Conservation (phyloP, 2,329 filamentous ascomycete species). For the Pestalotiopsis sp. region DNA sequence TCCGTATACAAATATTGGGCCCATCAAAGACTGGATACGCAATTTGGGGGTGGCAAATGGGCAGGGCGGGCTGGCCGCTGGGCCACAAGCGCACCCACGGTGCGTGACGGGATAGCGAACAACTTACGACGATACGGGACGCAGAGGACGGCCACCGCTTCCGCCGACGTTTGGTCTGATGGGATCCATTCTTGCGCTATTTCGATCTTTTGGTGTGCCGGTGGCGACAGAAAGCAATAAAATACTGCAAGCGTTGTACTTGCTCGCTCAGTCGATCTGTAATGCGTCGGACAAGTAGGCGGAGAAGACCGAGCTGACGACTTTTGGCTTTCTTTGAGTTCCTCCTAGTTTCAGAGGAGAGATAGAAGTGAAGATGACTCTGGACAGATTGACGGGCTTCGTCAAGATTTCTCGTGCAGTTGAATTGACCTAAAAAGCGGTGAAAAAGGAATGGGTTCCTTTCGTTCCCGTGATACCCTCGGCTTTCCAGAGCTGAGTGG, state of each 20-base stretch:
- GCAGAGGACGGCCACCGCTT: not conserved
- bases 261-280: not conserved
- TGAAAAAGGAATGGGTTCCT: not conserved
- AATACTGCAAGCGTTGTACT: not conserved
- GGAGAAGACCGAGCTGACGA: not conserved
- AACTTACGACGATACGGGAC: not conserved
- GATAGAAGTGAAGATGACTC: not conserved
- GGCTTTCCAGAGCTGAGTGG: not conserved
- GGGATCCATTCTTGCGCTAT: slow-evolving; percentile 11
- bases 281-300: not conserved
- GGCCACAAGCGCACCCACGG: too few relatives aligned
- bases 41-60: not conserved
- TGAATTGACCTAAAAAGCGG: not conserved
- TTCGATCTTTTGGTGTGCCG: not conserved
- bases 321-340: not conserved
- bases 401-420: not conserved
- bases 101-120: not conserved
- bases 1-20: too few relatives aligned
- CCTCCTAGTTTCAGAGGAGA: not conserved
- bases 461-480: not conserved
- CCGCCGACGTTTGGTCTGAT: slow-evolving; percentile 10
- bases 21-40: not conserved
- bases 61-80: too few relatives aligned
- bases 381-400: not conserved
- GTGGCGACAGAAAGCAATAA: not conserved